Evolutionary conservation across 805 yeast genomes (phyloP).

Genomic region (Vanderwaltozyma yarrowii): DNA sequence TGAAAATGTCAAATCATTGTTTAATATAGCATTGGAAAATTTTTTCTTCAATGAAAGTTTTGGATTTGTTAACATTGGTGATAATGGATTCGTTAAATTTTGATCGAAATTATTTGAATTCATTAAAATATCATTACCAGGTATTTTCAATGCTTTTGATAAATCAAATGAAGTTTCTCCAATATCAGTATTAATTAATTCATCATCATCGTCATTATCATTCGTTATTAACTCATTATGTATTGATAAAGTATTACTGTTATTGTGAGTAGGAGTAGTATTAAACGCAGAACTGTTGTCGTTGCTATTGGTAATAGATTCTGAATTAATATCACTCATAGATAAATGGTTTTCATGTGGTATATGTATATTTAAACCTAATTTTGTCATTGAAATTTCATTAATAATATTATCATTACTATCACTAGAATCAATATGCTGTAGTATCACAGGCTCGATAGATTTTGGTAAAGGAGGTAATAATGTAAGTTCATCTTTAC

Average conservation of each 20-base stretch:
- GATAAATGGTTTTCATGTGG: no score
- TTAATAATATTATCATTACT: not conserved
- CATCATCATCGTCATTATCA: conserved; percentile 1
- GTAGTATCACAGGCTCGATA: conserved; percentile 1
- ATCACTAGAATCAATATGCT: no score
- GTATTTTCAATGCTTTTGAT: conserved; percentile 24
- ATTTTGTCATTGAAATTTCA: no score
- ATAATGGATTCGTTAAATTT: not conserved
- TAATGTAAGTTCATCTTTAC: conserved; percentile 14
- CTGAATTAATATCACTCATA: not conserved
- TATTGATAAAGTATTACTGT: not conserved
- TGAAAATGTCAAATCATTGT: not conserved
- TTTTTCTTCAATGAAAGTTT: conserved; percentile 16
- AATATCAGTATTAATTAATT: conserved; percentile 3
- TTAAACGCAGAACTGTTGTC: no score
- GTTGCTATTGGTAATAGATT: not conserved
- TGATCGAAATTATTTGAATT: conserved; percentile 1
- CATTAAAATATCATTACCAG: not conserved
- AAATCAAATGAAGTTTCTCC: conserved; percentile 19
- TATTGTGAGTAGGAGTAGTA: no score
- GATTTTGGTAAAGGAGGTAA: conserved; percentile 18
- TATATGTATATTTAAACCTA: not conserved
- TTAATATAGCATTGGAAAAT: conserved; percentile 11
- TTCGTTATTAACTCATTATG: not conserved
- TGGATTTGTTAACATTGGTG: conserved; percentile 8